Conservation (phyloP, 176 grass and related monocot genomes). For the Hsuehochloa calcarea region DNA sequence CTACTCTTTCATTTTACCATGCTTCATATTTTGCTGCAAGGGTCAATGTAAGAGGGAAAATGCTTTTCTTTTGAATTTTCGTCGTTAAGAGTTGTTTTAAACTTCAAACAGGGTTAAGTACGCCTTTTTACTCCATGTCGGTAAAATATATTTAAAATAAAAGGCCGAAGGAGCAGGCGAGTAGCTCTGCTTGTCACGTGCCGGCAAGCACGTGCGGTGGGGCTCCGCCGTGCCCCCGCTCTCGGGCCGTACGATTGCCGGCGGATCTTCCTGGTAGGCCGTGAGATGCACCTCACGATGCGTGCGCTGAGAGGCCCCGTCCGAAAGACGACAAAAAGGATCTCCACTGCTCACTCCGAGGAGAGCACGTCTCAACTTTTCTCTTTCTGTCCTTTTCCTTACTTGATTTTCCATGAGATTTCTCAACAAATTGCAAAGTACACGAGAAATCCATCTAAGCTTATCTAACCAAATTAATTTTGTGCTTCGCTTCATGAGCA, state of each 20-base stretch:
- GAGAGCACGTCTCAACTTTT: background rate
- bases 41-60: background rate
- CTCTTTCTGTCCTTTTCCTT: background rate
- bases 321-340: constrained; percentile 25
- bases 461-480: no score
- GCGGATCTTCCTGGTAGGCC: constrained; percentile 35
- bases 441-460: background rate
- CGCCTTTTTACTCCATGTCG: background rate
- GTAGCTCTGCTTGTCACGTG: background rate
- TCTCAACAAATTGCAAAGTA: background rate
- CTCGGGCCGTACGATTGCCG: constrained; percentile 48
- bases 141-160: background rate
- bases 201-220: constrained; percentile 31
- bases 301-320: background rate
- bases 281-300: constrained; percentile 50
- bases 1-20: no score
- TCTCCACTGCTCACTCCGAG: constrained; percentile 27
- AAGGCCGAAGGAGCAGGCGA: background rate
- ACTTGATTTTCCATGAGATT: constrained; percentile 6
- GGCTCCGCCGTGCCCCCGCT: background rate
- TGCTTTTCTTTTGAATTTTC: no score
- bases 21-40: background rate
- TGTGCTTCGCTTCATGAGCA: no score
- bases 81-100: background rate
- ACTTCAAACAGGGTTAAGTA: background rate